A percentile compares a stretch with the other conserved stretches of the same genome.
Evolutionary conservation across 2,329 filamentous ascomycete genomes (phyloP).

Genomic region (Colletotrichum trifolii): DNA sequence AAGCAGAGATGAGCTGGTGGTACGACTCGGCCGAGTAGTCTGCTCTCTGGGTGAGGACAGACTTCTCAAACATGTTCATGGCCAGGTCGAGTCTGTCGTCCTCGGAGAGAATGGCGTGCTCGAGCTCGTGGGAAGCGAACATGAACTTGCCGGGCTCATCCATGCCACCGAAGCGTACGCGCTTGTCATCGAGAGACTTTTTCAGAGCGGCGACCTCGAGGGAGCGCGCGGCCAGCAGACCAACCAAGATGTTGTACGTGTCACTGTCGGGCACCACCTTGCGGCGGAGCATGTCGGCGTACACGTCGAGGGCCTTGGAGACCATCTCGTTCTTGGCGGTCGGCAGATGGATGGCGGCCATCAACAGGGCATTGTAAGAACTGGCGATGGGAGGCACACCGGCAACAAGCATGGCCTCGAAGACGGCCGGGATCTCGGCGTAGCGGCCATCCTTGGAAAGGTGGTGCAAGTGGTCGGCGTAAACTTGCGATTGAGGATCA

Average conservation of each 20-base stretch:
- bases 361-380: conserved; percentile 92
- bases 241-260: conserved; percentile 90
- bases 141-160: conserved; percentile 87
- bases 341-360: conserved; percentile 86
- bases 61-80: conserved; percentile 85
- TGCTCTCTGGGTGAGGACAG: conserved; percentile 69
- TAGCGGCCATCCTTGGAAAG: conserved; percentile 79
- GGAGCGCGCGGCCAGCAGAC: conserved; percentile 82
- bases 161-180: conserved; percentile 85
- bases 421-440: conserved; percentile 88
- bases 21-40: conserved; percentile 86
- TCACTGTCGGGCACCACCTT: conserved; percentile 83
- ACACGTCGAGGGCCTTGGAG: conserved; percentile 92
- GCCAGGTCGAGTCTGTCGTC: conserved; percentile 89
- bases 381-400: conserved; percentile 83
- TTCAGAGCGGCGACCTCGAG: conserved; percentile 81
- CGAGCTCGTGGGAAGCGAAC: conserved; percentile 87
- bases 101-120: conserved; percentile 86
- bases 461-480: conserved; percentile 81
- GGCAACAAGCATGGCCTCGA: conserved; percentile 88
- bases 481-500: conserved; percentile 74
- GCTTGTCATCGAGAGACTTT: conserved; percentile 80
- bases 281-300: conserved; percentile 93
- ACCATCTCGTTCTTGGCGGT: conserved; percentile 84
- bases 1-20: conserved; percentile 85